Percentiles rank a stretch among this genome's conserved stretches.
Conservation (phyloP, 2,329 filamentous ascomycete genomes). For the Fonsecaea pedrosoi region DNA sequence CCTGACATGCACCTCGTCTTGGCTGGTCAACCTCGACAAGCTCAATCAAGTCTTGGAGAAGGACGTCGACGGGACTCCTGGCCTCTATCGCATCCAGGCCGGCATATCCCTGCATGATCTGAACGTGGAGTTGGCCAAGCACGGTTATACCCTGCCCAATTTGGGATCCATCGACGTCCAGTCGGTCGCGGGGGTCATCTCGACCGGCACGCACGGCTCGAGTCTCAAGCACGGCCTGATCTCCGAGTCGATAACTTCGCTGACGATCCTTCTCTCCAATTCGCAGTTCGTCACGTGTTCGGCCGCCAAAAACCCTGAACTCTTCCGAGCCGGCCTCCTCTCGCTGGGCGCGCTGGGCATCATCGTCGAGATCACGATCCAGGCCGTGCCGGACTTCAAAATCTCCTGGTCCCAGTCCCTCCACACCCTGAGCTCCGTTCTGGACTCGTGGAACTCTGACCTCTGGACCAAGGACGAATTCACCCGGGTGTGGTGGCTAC, state of each 20-base stretch:
- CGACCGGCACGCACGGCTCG: slow-evolving; percentile 92
- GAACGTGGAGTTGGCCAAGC: slow-evolving; percentile 73
- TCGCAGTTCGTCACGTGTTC: slow-evolving; percentile 76
- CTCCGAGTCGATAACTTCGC: slow-evolving; percentile 74
- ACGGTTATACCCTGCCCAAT: slow-evolving; percentile 86
- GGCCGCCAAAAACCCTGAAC: slow-evolving; percentile 69
- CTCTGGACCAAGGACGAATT: slow-evolving; percentile 89
- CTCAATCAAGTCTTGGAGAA: slow-evolving; percentile 70
- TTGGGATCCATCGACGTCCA: slow-evolving; percentile 95
- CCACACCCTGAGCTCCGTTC: slow-evolving; percentile 70
- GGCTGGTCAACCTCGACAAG: slow-evolving; percentile 92
- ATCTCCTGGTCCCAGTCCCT: slow-evolving; percentile 85
- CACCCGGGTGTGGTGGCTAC: slow-evolving; percentile 96
- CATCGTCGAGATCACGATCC: slow-evolving; percentile 85
- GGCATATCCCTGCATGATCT: slow-evolving; percentile 82
- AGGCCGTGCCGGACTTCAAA: slow-evolving; percentile 80
- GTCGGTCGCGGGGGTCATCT: slow-evolving; percentile 88
- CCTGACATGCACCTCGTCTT: slow-evolving; percentile 89
- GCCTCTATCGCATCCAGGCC: slow-evolving; percentile 78
- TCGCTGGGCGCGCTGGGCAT: slow-evolving; percentile 90
- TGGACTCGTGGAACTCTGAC: slow-evolving; percentile 72
- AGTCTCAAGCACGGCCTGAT: slow-evolving; percentile 83
- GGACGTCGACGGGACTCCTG: slow-evolving; percentile 69
- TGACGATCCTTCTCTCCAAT: slow-evolving; percentile 83
- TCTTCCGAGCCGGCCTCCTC: slow-evolving; percentile 87